Conservation (phyloP, 176 grass and related monocot genomes). For the Musa itinerans region DNA sequence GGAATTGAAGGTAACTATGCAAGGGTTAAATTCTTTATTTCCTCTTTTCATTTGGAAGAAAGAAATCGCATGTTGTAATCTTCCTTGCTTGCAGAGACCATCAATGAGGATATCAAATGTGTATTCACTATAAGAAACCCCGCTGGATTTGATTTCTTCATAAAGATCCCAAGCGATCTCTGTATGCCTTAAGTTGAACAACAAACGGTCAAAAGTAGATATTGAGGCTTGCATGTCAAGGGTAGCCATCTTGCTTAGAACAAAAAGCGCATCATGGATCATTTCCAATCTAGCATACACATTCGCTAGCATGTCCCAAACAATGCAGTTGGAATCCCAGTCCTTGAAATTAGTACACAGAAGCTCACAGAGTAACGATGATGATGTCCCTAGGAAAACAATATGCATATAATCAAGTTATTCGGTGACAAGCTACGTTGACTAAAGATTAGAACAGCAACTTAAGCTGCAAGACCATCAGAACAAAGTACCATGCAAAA, state of each 20-base stretch:
- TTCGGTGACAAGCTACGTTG: not conserved
- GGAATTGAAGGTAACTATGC: constrained; percentile 56
- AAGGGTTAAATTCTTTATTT: constrained; percentile 41
- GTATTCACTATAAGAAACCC: constrained; percentile 43
- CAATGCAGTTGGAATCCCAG: constrained; percentile 26
- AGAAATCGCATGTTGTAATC: constrained; percentile 54
- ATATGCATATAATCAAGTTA: constrained; percentile 14
- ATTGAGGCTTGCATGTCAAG: constrained; percentile 63
- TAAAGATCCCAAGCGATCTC: constrained; percentile 44
- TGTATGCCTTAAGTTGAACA: constrained; percentile 44
- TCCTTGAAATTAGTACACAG: constrained; percentile 43
- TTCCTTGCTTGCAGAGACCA: constrained; percentile 76
- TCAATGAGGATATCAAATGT: constrained; percentile 58
- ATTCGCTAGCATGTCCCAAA: constrained; percentile 79
- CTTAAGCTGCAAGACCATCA: too few species aligned
- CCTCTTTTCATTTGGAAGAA: constrained; percentile 56
- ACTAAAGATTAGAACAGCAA: not conserved
- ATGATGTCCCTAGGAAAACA: constrained; percentile 47
- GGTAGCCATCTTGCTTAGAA: constrained; percentile 71
- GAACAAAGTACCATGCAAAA: too few species aligned
- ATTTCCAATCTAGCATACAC: constrained; percentile 53
- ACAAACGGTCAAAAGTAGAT: constrained; percentile 58
- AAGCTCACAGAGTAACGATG: constrained; percentile 41
- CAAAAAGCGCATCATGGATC: constrained; percentile 61
- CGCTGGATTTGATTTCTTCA: constrained; percentile 54